Evolutionary conservation across 2,329 filamentous ascomycete species (phyloP), one percentile per base, ranked within the genome.

Genomic region (Metarhizium guizhouense): DNA sequence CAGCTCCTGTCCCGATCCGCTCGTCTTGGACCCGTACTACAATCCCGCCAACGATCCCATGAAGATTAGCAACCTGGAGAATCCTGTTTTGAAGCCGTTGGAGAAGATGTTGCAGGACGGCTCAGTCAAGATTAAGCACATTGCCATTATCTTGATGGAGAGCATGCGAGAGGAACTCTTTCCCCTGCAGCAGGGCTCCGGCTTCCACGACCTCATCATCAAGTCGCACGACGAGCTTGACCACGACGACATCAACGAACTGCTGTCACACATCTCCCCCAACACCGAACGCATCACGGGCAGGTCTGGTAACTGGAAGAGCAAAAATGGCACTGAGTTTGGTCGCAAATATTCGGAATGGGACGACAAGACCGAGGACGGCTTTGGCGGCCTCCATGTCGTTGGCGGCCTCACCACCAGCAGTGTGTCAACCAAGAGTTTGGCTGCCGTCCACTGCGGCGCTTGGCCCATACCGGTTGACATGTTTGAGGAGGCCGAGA

Each of bases 81-180:
- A 70, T 18, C 65, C 66, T 0, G 49, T 75, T 0, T 54, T 70
- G 5, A 51, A 64, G 11, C 59, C 62, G 3, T 58, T 71, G 6
- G 62, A 59, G 0, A 59, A 57, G 2, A 62, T 60, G 20, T 48
- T 71, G 5, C 18, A 62, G 11, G 61, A 65, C 0, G 62, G 71
- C 7, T 67, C 68, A 8, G 64, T 72, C n/a, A 56, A 55, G 3
- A 70, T 76, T 53, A 71, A 71, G 55, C 74, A 76, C 52, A 63
- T 76, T 4, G 59, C 75, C 3, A 56, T 76, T 18, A 58, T 76
- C 1, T 66, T 74, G 42, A 64, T 76, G 4, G 74, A 76, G 56
- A 76, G 74, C 47, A 74, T 73, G 1, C 68, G 74, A n/a, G 69
- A 70, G 6, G 74, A 76, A 51, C 66, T 76, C 2, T 76, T 76